These are phyloP conservation scores for Xylaria multiplex DNA, from an alignment of 2,329 filamentous ascomycete species.

Conservation along the genomic window DNA sequence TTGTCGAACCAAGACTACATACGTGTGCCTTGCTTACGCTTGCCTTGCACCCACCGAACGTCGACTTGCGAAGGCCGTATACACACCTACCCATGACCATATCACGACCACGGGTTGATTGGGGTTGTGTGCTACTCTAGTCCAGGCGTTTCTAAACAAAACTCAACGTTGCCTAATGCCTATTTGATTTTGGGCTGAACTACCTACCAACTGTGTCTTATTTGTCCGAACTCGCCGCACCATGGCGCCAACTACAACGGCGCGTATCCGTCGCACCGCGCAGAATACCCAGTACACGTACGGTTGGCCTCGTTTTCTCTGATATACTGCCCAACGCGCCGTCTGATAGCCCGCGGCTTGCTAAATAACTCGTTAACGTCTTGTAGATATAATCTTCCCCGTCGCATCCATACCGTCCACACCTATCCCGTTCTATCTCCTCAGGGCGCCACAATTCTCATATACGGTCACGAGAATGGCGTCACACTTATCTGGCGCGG, in stretches of 20 bases:
- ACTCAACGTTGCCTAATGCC: too few relatives aligned
- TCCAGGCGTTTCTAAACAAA: too few relatives aligned
- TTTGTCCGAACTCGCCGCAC: conserved; percentile 11
- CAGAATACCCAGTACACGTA: conserved; percentile 53
- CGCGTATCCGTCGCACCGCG: conserved; percentile 51
- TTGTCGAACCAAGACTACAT: background rate
- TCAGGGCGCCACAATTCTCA: conserved; percentile 70
- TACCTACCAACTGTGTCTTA: background rate
- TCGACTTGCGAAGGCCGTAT: background rate
- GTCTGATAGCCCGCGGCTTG: background rate
- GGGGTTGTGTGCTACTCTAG: conserved; percentile 1
- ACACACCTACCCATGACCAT: background rate
- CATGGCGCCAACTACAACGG: conserved; percentile 46
- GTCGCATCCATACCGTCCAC: conserved; percentile 68
- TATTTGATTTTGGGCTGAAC: too few relatives aligned
- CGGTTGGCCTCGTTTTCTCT: conserved; percentile 23
- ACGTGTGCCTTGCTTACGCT: too few relatives aligned
- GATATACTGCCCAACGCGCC: background rate
- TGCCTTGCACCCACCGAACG: background rate
- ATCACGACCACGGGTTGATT: conserved; percentile 1
- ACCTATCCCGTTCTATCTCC: conserved; percentile 70
- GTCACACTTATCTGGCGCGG: conserved; percentile 71
- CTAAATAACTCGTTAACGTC: conserved; percentile 26
- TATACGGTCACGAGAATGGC: conserved; percentile 73
- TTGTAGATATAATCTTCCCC: conserved; percentile 66